Base-by-base conservation (phyloP, 2,329 filamentous ascomycete species). In the Pseudogymnoascus sp. region DNA sequence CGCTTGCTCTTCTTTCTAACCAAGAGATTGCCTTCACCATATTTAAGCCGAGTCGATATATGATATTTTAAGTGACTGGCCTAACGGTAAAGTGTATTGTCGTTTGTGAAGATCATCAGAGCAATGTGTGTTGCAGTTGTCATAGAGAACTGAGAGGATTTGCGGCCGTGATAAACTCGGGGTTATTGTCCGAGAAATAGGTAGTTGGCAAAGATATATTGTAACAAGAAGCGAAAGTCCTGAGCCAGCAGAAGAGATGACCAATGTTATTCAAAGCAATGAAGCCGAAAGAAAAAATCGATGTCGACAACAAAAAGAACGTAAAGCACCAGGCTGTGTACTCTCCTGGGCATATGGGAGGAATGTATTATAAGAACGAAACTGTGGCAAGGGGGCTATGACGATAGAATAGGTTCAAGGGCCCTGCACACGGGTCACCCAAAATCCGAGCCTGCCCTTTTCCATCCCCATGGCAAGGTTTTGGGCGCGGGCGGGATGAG, bases 351-450 rank as follows among this genome's bases (percentile, higher is more conserved):
- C 26, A 52, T 30, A 52, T 52, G 45, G 45, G 45, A 52, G 45
- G 26, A 52, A 52, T 52, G 45, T 26, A 52, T 52, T 52, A 52
- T 52, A 52, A 52, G 45, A 52, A 52, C 45, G 45, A 52, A 52
- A 52, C 45, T 30, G 45, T 4, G 41, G 45, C 45, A 52, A 52
- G 45, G 45, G 39, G 45, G 45, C 15, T 52, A 52, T 52, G 45
- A 52, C 45, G 45, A 52, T 52, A 52, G 45, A 52, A 52, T 52
- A 30, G 26, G 45, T 52, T 52, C 45, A 26, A 52, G 45, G 26
- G 26, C n/a, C 45, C 45, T 52, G 45, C 45, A 52, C 45, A 52
- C 45, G 45, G 45, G 45, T 52, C 45, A 52, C 23, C 18, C 26
- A 19, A 52, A 52, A 52, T 52, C 45, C 45, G 45, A 52, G 26